These are phyloP conservation scores for Kondoa subrosea DNA, from an alignment of 768 basidiomycete species.

Conservation along the genomic window DNA sequence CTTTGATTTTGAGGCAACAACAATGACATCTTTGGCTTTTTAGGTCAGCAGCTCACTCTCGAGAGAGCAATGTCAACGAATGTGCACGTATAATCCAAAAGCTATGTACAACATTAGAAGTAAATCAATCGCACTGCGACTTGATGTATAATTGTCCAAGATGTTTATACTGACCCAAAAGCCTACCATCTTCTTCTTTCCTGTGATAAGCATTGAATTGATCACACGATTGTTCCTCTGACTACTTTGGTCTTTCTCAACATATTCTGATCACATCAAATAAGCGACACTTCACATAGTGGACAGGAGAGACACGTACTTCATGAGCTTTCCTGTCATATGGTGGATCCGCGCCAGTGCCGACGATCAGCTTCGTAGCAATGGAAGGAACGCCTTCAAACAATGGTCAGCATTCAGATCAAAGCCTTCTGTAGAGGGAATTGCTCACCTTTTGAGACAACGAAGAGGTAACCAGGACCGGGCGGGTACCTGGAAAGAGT, in stretches of 20 bases:
- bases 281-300: background rate
- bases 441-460: too few relatives aligned
- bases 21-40: too few relatives aligned
- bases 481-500: too few relatives aligned
- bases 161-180: background rate
- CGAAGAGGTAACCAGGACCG: conserved; percentile 59
- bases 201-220: background rate
- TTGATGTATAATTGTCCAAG: background rate
- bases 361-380: conserved; percentile 58
- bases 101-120: too few relatives aligned
- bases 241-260: background rate
- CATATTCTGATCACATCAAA: conserved; percentile 14
- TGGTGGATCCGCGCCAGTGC: conserved; percentile 29
- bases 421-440: too few relatives aligned
- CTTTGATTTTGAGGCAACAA: too few relatives aligned
- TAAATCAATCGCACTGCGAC: too few relatives aligned
- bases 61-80: too few relatives aligned
- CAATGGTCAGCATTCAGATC: too few relatives aligned
- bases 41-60: background rate
- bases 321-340: conserved; percentile 12
- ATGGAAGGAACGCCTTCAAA: conserved; percentile 68
- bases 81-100: too few relatives aligned
- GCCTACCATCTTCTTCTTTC: background rate
- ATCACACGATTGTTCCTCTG: background rate
- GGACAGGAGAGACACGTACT: background rate